A percentile compares a stretch with the other conserved stretches of the same genome.
phyloP scores from a whole-genome alignment of 371 early-diverging fungal species.

The Umbelopsis sp. region DNA sequence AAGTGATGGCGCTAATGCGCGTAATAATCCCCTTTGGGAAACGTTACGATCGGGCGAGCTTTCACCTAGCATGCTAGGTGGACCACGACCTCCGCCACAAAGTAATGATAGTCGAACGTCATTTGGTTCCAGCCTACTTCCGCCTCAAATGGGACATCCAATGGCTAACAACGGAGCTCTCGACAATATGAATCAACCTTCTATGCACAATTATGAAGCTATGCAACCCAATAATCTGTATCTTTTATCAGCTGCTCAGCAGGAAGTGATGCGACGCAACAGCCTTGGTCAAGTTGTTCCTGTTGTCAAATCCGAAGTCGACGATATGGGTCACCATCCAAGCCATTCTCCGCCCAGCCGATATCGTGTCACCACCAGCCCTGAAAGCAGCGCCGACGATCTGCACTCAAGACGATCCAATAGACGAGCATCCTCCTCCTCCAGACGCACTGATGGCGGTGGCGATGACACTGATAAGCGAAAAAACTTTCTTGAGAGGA shows the following conservation, averaged over 20 bases:
- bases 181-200: background rate
- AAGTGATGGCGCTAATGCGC: background rate
- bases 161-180: background rate
- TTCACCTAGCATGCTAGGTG: conserved; percentile 19
- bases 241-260: conserved; percentile 17
- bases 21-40: conserved; percentile 16
- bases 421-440: conserved; percentile 12
- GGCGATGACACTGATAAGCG: conserved; percentile 65
- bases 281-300: background rate
- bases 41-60: conserved; percentile 18
- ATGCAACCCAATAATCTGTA: conserved; percentile 19
- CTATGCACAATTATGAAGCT: background rate
- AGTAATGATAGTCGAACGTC: background rate
- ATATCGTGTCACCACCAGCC: conserved; percentile 1
- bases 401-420: background rate
- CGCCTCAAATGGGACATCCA: background rate
- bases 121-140: background rate
- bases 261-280: conserved; percentile 19
- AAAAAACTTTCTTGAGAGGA: conserved; percentile 76
- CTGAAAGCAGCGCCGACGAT: conserved; percentile 1
- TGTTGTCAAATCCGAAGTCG: conserved; percentile 9
- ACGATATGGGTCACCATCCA: background rate
- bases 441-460: conserved; percentile 27
- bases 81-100: background rate
- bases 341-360: background rate